Conservation (phyloP, 1,284 basidiomycete species). For the Peniophora sp. region DNA sequence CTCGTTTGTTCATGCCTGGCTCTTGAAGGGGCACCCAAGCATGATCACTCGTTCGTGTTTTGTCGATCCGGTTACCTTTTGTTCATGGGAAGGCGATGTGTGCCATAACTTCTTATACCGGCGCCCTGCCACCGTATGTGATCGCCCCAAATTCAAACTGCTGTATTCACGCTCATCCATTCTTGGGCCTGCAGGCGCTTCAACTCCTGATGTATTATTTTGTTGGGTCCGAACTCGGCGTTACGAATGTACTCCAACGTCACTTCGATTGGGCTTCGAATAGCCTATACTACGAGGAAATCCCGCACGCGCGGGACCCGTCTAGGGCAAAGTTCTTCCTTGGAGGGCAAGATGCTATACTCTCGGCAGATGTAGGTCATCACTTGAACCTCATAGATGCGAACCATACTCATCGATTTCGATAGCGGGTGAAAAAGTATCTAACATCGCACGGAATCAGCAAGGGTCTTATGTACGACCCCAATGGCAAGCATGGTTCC, state of each 20-base stretch:
- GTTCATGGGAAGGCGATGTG: conserved; percentile 86
- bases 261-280: conserved; percentile 87
- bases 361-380: conserved; percentile 56
- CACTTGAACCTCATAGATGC: background rate
- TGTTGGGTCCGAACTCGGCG: conserved; percentile 77
- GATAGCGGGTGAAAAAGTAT: conserved; percentile 65
- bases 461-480: conserved; percentile 65
- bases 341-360: conserved; percentile 74
- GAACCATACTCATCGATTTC: conserved; percentile 3
- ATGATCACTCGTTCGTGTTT: conserved; percentile 74
- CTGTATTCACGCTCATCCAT: too few species aligned
- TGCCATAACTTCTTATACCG: conserved; percentile 86
- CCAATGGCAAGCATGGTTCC: conserved; percentile 64
- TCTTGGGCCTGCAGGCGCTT: conserved; percentile 40
- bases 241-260: conserved; percentile 77
- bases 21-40: conserved; percentile 70
- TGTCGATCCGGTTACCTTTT: conserved; percentile 85
- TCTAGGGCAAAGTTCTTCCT: conserved; percentile 62
- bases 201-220: conserved; percentile 83
- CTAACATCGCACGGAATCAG: conserved; percentile 69
- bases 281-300: conserved; percentile 83
- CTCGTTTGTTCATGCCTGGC: conserved; percentile 75
- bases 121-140: conserved; percentile 46
- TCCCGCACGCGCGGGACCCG: conserved; percentile 65
- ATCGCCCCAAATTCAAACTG: conserved; percentile 9